Percentiles rank a stretch among this genome's conserved stretches.
These are phyloP conservation scores for Trichopus zeylanicus DNA, from an alignment of 116 monocot species.

Conservation along the genomic window DNA sequence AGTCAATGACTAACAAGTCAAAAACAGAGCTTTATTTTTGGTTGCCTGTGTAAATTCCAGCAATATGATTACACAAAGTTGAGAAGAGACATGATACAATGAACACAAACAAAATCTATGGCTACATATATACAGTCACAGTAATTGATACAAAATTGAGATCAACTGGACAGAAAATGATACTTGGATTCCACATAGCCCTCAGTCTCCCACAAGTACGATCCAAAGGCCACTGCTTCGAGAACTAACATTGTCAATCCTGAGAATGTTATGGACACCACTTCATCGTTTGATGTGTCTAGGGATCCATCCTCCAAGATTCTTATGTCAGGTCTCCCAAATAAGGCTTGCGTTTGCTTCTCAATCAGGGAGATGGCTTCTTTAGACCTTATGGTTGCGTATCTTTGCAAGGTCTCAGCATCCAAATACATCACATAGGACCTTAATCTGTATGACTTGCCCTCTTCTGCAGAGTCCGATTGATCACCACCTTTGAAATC, in stretches of 20 bases:
- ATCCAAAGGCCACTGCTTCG: constrained; percentile 88
- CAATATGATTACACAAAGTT: too few relatives aligned
- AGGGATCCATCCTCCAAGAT: constrained; percentile 68
- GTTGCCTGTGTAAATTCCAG: too few relatives aligned
- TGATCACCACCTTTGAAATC: constrained; percentile 14
- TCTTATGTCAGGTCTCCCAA: constrained; percentile 81
- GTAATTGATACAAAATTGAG: not conserved
- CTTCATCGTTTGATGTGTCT: constrained; percentile 49
- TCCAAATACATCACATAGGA: constrained; percentile 87
- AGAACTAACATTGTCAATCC: constrained; percentile 69
- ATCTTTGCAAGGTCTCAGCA: constrained; percentile 83
- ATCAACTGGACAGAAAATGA: constrained; percentile 54
- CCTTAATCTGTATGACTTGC: constrained; percentile 38
- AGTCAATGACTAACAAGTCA: not conserved
- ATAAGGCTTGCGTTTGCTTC: constrained; percentile 92
- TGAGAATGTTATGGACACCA: constrained; percentile 44
- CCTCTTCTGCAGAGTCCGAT: constrained; percentile 17
- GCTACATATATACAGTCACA: not conserved
- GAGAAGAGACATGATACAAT: too few relatives aligned
- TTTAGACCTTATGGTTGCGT: constrained; percentile 87
- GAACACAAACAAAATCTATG: too few relatives aligned
- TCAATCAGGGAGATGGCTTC: constrained; percentile 77
- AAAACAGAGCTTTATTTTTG: too few relatives aligned
- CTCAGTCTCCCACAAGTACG: constrained; percentile 92
- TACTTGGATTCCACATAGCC: constrained; percentile 75